phyloP scores from a whole-genome alignment of 208 protist genomes.

The Trypanosoma melophagium region DNA sequence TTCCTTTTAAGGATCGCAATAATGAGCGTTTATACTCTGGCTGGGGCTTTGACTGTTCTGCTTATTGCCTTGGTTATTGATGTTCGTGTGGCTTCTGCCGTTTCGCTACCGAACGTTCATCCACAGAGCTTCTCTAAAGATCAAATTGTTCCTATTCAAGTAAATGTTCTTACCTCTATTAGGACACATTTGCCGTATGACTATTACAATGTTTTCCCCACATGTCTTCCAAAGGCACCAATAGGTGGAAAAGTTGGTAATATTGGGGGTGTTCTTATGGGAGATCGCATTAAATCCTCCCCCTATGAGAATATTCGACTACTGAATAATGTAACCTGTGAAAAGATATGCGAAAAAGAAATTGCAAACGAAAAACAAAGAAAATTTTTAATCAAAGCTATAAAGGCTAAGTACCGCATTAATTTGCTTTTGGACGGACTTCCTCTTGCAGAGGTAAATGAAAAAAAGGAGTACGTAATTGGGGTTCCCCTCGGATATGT shows the following conservation, averaged over 20 bases:
- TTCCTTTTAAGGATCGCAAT: not conserved
- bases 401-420: constrained; percentile 34
- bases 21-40: not conserved
- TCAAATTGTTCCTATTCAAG: constrained; percentile 43
- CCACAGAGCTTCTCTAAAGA: constrained; percentile 3
- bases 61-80: not conserved
- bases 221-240: constrained; percentile 61
- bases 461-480: constrained; percentile 19
- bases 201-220: constrained; percentile 81
- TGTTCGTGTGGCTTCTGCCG: not conserved
- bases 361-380: constrained; percentile 20
- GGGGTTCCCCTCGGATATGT: constrained; percentile 29
- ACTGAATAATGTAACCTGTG: constrained; percentile 30
- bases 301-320: constrained; percentile 50
- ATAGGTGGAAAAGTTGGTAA: constrained; percentile 58
- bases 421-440: constrained; percentile 51
- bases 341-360: constrained; percentile 24
- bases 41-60: not conserved
- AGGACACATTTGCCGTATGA: constrained; percentile 89
- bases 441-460: constrained; percentile 31
- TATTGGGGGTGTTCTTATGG: constrained; percentile 91
- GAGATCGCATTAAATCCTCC: constrained; percentile 89
- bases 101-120: constrained; percentile 13
- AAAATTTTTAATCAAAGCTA: constrained; percentile 28
- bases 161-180: constrained; percentile 84